Conservation (phyloP, 2,329 filamentous ascomycete genomes). For the Fusarium incarnatum region DNA sequence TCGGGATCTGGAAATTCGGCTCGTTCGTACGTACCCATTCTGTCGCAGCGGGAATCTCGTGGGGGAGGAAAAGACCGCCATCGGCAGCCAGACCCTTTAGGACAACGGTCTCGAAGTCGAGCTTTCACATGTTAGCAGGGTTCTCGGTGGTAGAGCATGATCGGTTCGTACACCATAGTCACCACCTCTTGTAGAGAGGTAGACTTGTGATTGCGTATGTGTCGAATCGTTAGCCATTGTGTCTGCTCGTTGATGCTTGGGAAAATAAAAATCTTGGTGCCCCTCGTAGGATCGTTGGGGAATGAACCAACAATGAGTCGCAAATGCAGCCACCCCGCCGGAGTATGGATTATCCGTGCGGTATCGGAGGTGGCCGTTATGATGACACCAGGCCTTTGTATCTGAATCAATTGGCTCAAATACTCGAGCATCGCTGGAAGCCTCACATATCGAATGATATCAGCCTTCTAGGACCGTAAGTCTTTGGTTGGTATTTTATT, state of each 20-base stretch:
- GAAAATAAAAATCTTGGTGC: conserved; percentile 41
- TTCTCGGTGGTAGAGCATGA: neutral
- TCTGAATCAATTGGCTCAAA: neutral
- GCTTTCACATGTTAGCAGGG: conserved; percentile 57
- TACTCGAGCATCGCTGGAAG: neutral
- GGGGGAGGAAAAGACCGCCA: conserved; percentile 87
- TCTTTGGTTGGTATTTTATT: too few species aligned
- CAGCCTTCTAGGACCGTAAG: neutral
- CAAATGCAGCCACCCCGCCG: conserved; percentile 33
- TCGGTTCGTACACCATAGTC: conserved; percentile 40
- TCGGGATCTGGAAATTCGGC: conserved; percentile 51
- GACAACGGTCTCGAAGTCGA: conserved; percentile 89
- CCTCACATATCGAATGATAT: neutral
- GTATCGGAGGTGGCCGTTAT: conserved; percentile 16
- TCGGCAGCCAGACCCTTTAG: conserved; percentile 86
- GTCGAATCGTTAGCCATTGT: conserved; percentile 41
- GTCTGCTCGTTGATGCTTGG: conserved; percentile 18
- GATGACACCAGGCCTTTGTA: neutral
- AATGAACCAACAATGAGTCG: conserved; percentile 22
- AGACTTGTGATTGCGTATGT: conserved; percentile 45
- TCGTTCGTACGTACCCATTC: conserved; percentile 65
- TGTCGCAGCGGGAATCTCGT: conserved; percentile 74
- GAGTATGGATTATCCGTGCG: conserved; percentile 38
- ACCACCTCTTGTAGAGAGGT: conserved; percentile 46
- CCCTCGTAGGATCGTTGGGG: conserved; percentile 20